These are phyloP conservation scores for Mycosphaerelloides madeirae DNA, from an alignment of 2,329 filamentous ascomycete genomes.

Conservation along the genomic window DNA sequence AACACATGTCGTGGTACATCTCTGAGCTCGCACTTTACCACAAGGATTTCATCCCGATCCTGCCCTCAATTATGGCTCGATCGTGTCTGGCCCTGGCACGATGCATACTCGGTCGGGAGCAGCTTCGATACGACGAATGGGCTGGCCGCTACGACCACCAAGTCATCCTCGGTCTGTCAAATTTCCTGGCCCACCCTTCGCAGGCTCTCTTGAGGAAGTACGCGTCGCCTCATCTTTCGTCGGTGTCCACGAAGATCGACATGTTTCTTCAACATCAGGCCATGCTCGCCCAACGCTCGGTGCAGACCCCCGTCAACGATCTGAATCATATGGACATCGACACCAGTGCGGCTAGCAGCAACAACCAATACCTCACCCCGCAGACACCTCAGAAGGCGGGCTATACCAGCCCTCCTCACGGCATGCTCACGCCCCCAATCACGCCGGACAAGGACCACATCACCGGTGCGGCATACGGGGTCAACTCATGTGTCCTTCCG, in stretches of 20 bases:
- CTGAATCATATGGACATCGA: slow-evolving; percentile 24
- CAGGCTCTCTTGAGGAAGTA: slow-evolving; percentile 66
- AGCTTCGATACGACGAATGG: slow-evolving; percentile 70
- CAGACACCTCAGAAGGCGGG: slow-evolving; percentile 76
- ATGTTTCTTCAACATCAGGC: slow-evolving; percentile 60
- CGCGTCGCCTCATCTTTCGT: slow-evolving; percentile 59
- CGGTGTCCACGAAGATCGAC: slow-evolving; percentile 60
- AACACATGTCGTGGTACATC: slow-evolving; percentile 92
- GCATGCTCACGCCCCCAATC: slow-evolving; percentile 80
- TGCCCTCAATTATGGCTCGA: slow-evolving; percentile 84
- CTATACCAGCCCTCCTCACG: slow-evolving; percentile 61
- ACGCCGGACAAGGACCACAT: slow-evolving; percentile 61
- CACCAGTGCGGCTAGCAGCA: slow-evolving; percentile 11
- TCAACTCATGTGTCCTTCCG: slow-evolving; percentile 23
- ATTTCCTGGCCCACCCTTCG: slow-evolving; percentile 63
- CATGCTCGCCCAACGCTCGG: slow-evolving; percentile 32
- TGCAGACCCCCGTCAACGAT: slow-evolving; percentile 25
- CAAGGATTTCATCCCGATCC: slow-evolving; percentile 90
- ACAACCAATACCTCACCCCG: slow-evolving; percentile 54
- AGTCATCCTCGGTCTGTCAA: slow-evolving; percentile 60
- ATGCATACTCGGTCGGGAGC: slow-evolving; percentile 76
- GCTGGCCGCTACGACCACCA: slow-evolving; percentile 64
- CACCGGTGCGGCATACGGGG: slow-evolving; percentile 19
- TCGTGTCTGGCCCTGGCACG: slow-evolving; percentile 80
- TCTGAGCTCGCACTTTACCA: slow-evolving; percentile 94